Conservation (phyloP, 2,329 filamentous ascomycete species). For the Biscogniauxia sp. region DNA sequence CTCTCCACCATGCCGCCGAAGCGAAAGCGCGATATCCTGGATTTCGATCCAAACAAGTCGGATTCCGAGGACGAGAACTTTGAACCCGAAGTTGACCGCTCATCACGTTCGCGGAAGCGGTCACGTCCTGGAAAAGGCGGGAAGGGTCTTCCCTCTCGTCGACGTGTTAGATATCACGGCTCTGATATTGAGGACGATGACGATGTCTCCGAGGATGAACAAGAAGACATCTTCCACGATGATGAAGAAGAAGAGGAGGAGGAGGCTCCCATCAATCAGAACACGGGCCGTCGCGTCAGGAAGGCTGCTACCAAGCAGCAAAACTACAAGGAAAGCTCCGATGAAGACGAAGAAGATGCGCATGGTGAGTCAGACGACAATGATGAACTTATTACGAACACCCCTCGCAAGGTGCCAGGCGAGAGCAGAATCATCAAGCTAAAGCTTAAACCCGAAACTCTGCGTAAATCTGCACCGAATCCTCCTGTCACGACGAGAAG, state of each 20-base stretch:
- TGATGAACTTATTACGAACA: conserved; percentile 37
- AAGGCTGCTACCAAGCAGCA: conserved; percentile 43
- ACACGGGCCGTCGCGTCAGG: conserved; percentile 44
- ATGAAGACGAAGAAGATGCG: conserved; percentile 38
- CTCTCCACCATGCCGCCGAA: conserved; percentile 44
- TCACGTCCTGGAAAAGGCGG: conserved; percentile 37
- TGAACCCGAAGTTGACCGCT: conserved; percentile 48
- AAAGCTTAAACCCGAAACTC: conserved; percentile 30
- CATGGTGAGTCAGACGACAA: conserved; percentile 31
- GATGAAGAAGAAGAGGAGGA: conserved; percentile 36
- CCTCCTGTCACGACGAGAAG: conserved; percentile 38
- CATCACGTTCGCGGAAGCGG: conserved; percentile 36
- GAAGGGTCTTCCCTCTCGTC: conserved; percentile 27
- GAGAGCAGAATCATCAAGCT: conserved; percentile 45
- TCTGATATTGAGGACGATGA: conserved; percentile 61
- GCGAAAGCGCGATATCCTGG: conserved; percentile 54
- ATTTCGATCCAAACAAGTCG: conserved; percentile 65
- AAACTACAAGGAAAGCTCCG: conserved; percentile 47
- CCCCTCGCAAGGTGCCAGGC: conserved; percentile 28
- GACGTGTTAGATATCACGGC: conserved; percentile 46
- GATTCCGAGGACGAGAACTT: conserved; percentile 67
- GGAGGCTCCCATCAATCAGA: conserved; percentile 37
- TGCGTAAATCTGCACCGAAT: conserved; percentile 19
- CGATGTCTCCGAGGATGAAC: conserved; percentile 49
- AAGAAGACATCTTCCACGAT: conserved; percentile 48